Conservation (phyloP, 2,329 filamentous ascomycete species). For the Colletotrichum tropicicola region DNA sequence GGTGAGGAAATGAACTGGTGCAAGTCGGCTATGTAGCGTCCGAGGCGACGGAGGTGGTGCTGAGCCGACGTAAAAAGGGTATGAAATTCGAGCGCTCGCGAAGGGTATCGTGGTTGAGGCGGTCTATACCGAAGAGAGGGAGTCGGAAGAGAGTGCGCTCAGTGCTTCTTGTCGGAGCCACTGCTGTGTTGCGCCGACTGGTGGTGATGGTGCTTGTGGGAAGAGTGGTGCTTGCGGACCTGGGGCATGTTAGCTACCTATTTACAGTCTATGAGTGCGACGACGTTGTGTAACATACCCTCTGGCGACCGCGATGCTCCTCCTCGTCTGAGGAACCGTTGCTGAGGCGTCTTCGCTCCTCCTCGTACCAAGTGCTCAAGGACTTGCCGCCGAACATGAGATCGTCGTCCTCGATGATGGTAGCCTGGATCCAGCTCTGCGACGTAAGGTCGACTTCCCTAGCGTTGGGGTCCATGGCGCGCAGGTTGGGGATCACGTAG, state of each 20-base stretch:
- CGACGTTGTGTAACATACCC: conserved; percentile 36
- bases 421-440: conserved; percentile 60
- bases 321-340: conserved; percentile 48
- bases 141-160: background rate
- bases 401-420: conserved; percentile 68
- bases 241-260: conserved; percentile 19
- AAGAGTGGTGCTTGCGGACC: conserved; percentile 31
- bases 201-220: conserved; percentile 27
- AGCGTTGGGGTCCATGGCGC: conserved; percentile 42
- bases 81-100: conserved; percentile 29
- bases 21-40: conserved; percentile 10
- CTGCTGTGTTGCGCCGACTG: conserved; percentile 17
- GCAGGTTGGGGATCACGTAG: conserved; percentile 44
- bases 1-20: background rate
- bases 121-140: conserved; percentile 21
- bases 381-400: conserved; percentile 69
- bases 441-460: conserved; percentile 44
- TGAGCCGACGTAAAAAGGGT: conserved; percentile 24
- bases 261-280: background rate
- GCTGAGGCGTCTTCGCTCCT: conserved; percentile 58
- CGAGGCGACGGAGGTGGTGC: background rate
- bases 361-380: conserved; percentile 68
- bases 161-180: conserved; percentile 29
- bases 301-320: conserved; percentile 48
- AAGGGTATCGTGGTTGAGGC: conserved; percentile 24